These are phyloP conservation scores for Sordaria brevicollis DNA, from an alignment of 495 filamentous ascomycete species.

Conservation along the genomic window DNA sequence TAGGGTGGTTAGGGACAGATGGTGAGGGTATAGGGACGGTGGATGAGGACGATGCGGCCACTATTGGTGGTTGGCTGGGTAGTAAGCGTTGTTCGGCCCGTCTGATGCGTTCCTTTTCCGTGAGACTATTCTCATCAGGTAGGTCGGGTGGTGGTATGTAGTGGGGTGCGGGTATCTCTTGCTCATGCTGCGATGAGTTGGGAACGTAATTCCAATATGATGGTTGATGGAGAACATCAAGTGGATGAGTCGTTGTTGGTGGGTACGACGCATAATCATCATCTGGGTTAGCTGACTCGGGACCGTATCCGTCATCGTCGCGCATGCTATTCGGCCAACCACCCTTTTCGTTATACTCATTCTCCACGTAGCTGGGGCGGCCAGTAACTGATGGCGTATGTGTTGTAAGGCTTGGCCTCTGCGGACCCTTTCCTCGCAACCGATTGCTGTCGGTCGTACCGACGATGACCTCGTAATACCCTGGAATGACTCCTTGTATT, in stretches of 20 bases:
- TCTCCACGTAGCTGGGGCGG: background rate
- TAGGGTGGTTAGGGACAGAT: constrained; percentile 26
- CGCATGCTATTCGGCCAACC: constrained; percentile 1
- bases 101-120: constrained; percentile 60
- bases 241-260: constrained; percentile 3
- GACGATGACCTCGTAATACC: constrained; percentile 75
- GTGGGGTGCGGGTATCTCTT: constrained; percentile 17
- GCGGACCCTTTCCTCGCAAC: constrained; percentile 39
- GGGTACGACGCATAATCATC: constrained; percentile 17
- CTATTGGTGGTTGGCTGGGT: constrained; percentile 55
- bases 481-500: constrained; percentile 78
- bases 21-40: background rate
- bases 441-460: constrained; percentile 74
- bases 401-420: constrained; percentile 19
- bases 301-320: constrained; percentile 8
- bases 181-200: background rate
- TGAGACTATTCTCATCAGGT: constrained; percentile 40
- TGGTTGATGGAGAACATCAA: constrained; percentile 6
- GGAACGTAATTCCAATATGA: constrained; percentile 13
- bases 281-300: constrained; percentile 5
- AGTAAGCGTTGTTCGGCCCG: constrained; percentile 58
- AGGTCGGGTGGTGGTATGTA: constrained; percentile 46
- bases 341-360: constrained; percentile 9
- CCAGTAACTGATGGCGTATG: constrained; percentile 7
- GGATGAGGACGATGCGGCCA: constrained; percentile 17